Evolutionary conservation across 176 grass and related monocot genomes (phyloP), one percentile per base, ranked within the genome.

Genomic region (Phyllostachys edulis): DNA sequence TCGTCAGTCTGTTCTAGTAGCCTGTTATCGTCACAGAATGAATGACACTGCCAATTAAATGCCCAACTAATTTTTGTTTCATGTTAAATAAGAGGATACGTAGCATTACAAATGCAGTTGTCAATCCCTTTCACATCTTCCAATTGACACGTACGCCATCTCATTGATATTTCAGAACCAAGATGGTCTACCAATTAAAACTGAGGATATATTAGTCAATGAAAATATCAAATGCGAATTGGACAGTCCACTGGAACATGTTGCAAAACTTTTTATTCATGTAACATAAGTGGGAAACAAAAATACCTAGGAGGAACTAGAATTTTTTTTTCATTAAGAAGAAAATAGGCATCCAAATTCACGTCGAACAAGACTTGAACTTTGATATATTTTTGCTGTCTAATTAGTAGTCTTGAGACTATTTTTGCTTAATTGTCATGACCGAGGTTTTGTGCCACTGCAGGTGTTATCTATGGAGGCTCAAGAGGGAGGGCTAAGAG

Each of bases 11-110:
- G 57, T 47, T 82, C 29, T 14, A 79, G 18, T 9, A 45, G 3
- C 0, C 12, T 72, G 67, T 73, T 61, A 42, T 20, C 47, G 49
- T 41, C 64, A 51, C 20, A 71, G 17, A 69, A 81, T 55, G 37
- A 46, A 67, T 71, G 65, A 45, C 45, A 71, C 26, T 64, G 23
- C 1, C 82, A 86, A 86, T 82, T 89, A 66, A 82, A 77, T 82
- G 83, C 73, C 56, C 83, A 90, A 82, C 88, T 34, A 82, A 86
- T 90, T 82, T 27, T 50, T 63, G 69, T 38, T 49, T 63, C 4
- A 17, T 83, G 27, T 62, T 21, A n/a, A n/a, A n/a, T 62, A 37
- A n/a, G 73, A 36, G 79, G 27, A 47, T 9, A 40, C 64, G 47
- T 54, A 18, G 50, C 66, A 78, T 90, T 86, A 29, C 38, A 38